A percentile compares a stretch with the other conserved stretches of the same genome.
Conservation (phyloP, 1,139 yeast species). For the Pichia norvegensis region DNA sequence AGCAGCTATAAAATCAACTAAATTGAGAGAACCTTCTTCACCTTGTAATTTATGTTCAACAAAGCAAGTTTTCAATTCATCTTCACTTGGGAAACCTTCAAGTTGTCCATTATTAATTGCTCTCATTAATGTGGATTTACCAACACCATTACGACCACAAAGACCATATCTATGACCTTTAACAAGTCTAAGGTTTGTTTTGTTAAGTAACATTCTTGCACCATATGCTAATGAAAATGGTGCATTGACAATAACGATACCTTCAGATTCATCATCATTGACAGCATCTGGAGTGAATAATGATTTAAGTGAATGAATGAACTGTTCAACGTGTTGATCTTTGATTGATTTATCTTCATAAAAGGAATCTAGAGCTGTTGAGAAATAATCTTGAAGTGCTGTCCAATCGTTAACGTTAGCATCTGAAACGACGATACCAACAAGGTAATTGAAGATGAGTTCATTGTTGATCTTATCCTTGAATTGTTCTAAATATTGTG, state of each 20-base stretch:
- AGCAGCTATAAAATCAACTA: slow-evolving; percentile 81
- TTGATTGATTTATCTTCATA: slow-evolving; percentile 32
- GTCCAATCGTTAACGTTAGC: slow-evolving; percentile 91
- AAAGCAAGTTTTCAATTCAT: slow-evolving; percentile 84
- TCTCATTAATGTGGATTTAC: slow-evolving; percentile 95
- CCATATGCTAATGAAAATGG: slow-evolving; percentile 96
- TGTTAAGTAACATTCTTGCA: slow-evolving; percentile 91
- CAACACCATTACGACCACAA: slow-evolving; percentile 98
- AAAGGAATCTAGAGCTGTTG: slow-evolving; percentile 34
- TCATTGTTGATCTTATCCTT: slow-evolving; percentile 33
- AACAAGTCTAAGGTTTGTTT: slow-evolving; percentile 75
- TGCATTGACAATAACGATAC: slow-evolving; percentile 84
- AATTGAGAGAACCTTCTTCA: slow-evolving; percentile 83
- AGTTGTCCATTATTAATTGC: slow-evolving; percentile 94
- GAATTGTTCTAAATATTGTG: slow-evolving; percentile 36
- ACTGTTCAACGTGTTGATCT: slow-evolving; percentile 33
- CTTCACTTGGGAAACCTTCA: slow-evolving; percentile 94
- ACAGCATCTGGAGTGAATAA: slow-evolving; percentile 61
- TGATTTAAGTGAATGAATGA: slow-evolving; percentile 50
- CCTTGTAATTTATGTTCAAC: slow-evolving; percentile 97
- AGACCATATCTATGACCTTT: slow-evolving; percentile 97
- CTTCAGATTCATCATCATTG: slow-evolving; percentile 53
- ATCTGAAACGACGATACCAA: slow-evolving; percentile 53
- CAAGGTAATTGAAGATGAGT: slow-evolving; percentile 42
- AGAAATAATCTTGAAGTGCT: slow-evolving; percentile 52